Evolutionary conservation across 2,329 filamentous ascomycete genomes (phyloP).

Genomic region (Penicillium palitans): DNA sequence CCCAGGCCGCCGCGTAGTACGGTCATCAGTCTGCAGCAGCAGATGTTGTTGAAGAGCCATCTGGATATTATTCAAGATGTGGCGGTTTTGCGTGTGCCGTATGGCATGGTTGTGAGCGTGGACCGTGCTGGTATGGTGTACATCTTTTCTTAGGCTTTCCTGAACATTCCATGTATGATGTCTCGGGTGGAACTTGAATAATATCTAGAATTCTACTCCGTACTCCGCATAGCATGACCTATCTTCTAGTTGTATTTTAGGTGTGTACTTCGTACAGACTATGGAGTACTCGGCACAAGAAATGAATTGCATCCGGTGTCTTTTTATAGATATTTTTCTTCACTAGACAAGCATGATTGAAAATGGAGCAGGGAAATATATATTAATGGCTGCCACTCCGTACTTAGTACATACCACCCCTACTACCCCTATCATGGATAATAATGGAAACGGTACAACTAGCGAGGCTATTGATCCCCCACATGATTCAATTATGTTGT

Average conservation of each 20-base stretch:
- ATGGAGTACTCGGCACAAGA: neutral
- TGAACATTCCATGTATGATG: neutral
- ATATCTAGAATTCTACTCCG: neutral
- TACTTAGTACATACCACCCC: neutral
- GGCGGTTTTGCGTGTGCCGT: slow-evolving; percentile 82
- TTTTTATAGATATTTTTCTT: neutral
- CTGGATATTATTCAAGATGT: slow-evolving; percentile 86
- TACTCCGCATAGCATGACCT: neutral
- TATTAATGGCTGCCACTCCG: neutral
- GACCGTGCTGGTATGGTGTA: slow-evolving; percentile 88
- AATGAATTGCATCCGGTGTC: neutral
- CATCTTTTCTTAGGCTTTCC: slow-evolving; percentile 60
- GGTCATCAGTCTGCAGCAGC: slow-evolving; percentile 84
- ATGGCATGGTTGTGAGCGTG: slow-evolving; percentile 87
- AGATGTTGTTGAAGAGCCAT: slow-evolving; percentile 80
- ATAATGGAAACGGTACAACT: neutral
- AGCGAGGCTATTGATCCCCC: neutral
- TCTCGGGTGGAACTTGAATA: neutral
- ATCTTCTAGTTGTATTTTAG: neutral
- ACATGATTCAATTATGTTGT: neutral
- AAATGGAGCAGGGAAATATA: neutral
- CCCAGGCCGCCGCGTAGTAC: slow-evolving; percentile 68
- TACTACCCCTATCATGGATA: neutral
- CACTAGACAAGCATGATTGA: neutral
- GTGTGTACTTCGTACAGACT: neutral